A percentile compares a stretch with the other conserved stretches of the same genome.
phyloP scores from a whole-genome alignment of 306 rosid genomes.

The Amphicarpaea edgeworthii region DNA sequence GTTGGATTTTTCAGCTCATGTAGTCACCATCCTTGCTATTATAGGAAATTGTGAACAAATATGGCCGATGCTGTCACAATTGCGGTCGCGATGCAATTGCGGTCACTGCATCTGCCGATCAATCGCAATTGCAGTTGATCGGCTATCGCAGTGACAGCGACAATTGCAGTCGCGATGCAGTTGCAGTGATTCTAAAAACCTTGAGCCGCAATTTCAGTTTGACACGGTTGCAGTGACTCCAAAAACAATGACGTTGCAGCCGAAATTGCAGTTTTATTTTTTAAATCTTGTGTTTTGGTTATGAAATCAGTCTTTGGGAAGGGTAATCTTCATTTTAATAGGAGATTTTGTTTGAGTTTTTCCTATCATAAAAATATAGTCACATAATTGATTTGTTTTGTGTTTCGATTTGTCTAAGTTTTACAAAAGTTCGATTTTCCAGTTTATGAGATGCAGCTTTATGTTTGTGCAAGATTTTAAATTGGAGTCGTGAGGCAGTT shows the following conservation, averaged over 20 bases:
- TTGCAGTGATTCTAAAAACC: too few species aligned
- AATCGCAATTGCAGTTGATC: too few species aligned
- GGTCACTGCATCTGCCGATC: too few species aligned
- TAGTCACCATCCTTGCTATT: neutral
- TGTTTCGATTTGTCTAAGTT: neutral
- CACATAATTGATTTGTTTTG: neutral
- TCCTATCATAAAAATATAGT: neutral
- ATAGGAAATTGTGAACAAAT: neutral
- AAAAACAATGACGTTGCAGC: neutral
- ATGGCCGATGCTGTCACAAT: neutral
- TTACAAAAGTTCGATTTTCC: neutral
- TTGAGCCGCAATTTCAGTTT: too few species aligned
- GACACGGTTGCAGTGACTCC: neutral
- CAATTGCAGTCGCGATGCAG: too few species aligned
- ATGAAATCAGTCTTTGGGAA: neutral
- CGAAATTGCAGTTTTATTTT: neutral
- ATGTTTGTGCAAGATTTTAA: neutral
- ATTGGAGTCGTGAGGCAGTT: neutral
- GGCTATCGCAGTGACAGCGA: too few species aligned
- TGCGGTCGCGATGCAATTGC: neutral
- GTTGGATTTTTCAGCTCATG: constrained; percentile 22
- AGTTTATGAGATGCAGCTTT: neutral
- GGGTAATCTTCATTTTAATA: constrained; percentile 16
- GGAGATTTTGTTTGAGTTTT: neutral
- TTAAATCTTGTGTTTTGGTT: neutral